Evolutionary conservation across 1,139 yeast species (phyloP), one percentile per base, ranked within the genome.

Genomic region (Scheffersomyces lignicola): DNA sequence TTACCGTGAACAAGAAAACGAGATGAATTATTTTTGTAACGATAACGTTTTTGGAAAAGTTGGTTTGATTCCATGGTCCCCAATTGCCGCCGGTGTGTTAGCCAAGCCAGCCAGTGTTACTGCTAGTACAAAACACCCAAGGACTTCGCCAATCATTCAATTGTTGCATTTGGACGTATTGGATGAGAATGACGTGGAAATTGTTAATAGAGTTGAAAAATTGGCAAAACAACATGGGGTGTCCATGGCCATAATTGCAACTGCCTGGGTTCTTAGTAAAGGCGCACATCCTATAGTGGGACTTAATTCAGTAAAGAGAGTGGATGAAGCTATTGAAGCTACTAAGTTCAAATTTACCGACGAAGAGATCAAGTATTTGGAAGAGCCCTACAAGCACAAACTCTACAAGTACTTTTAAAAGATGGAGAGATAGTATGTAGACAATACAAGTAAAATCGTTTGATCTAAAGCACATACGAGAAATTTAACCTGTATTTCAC

Each of bases 231-330:
- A 69, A 42, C 52, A 58, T 29, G 55, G 52, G 6, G 67, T 63
- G 14, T 52, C 73, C 7, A 79, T 78, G 84, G 78, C 83, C 1
- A 60, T 61, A n/a, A 54, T 80, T 12, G 67, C 84, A 3, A 64
- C 73, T 9, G 76, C 81, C 3, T 80, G 84, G 82, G 65, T 66
- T 4, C 39, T 78, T 5, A 40, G 60, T 31, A 78, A 78, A 51
- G 83, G 83, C 5, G 52, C 61, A 10, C 39, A 51, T 25, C 83
- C 83, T 2, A 75, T 80, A 42, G 72, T 81, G n/a, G 88, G 87
- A 0, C 49, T 80, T 34, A 69, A 58, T 40, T 68, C 71, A 15
- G 60, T 57, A 7, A 66, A 64, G 43, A 62, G 86, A 43, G 68
- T 80, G 17, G 76, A 74, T 18, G 84, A 80, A 46, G 75, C 75